Evolutionary conservation across 805 yeast species (phyloP), one percentile per base, ranked within the genome.

Genomic region (Ogataea degrootiae): DNA sequence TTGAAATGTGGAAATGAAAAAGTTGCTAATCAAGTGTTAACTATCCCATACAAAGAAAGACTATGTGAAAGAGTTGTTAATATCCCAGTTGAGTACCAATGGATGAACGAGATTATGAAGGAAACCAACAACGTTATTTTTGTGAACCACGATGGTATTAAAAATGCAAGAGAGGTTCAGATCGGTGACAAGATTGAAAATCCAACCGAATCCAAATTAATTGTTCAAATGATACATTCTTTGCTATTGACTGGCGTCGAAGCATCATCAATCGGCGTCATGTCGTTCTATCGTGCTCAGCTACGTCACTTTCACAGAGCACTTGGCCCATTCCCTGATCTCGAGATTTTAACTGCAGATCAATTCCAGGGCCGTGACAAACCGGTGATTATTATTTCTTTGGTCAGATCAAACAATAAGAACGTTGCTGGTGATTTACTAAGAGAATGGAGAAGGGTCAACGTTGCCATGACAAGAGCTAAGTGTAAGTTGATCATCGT

Each of bases 281-380:
- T 94, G 82, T 83, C 98, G 0, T 79, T 89, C 45, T 92, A 94
- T 64, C 72, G 95, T 36, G 88, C 91, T 0, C 99, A 94, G 61
- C 65, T 90, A 33, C 61, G 74, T 33, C 61, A 75, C n/a, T 66
- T 85, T 38, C 55, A 60, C 40, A 63, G 64, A 23, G 58, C 51
- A 37, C 55, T 57, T 21, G 62, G 57, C 37, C 61, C 52, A 15
- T 56, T 66, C 22, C 62, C 69, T 8, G 76, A 71, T 0, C 66
- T 94, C 31, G 98, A 94, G 55, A 75, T 87, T 33, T 70, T 92
- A 47, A 94, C 99, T 0, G 98, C 97, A 0, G 99, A 94, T 65
- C 88, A 85, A 60, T 92, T 86, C 59, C 99, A 94, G 67, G 99
- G 99, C 0, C 75, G 97, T 47, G 99, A 94, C 65, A 94, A 92